These are phyloP conservation scores for Populus ilicifolia DNA, from an alignment of 345 rosid species.

Conservation along the genomic window DNA sequence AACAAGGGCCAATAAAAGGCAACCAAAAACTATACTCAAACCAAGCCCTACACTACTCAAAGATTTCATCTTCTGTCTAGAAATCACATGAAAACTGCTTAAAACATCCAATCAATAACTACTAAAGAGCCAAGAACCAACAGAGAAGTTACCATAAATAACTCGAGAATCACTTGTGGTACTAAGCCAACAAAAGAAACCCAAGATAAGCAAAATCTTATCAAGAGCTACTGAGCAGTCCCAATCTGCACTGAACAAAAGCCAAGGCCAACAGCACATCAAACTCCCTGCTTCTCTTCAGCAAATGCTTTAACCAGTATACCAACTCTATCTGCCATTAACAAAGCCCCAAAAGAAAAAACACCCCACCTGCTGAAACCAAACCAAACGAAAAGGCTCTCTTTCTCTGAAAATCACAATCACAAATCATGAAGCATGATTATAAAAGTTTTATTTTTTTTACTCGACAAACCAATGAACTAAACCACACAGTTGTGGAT, in stretches of 20 bases:
- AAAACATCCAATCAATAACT: neutral
- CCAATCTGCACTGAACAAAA: constrained; percentile 30
- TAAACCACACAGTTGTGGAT: constrained; percentile 15
- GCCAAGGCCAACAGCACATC: constrained; percentile 7
- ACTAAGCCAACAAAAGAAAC: neutral
- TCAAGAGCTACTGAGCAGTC: constrained; percentile 15
- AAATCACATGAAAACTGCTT: constrained; percentile 7
- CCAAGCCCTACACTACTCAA: constrained; percentile 92
- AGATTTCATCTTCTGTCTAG: constrained; percentile 61
- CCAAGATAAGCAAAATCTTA: neutral
- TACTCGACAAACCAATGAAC: constrained; percentile 16
- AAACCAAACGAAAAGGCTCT: constrained; percentile 20
- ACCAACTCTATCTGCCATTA: constrained; percentile 30
- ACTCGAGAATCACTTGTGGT: neutral
- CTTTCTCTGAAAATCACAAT: constrained; percentile 34
- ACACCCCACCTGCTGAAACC: constrained; percentile 17
- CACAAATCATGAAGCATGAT: constrained; percentile 33
- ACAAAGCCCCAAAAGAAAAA: constrained; percentile 1
- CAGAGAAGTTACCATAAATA: constrained; percentile 8
- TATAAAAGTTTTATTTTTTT: constrained; percentile 8
- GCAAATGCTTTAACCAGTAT: constrained; percentile 14
- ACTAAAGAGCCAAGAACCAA: neutral
- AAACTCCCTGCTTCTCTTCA: constrained; percentile 18
- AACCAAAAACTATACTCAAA: constrained; percentile 81
- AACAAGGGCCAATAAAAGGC: constrained; percentile 69